Evolutionary conservation across 2,329 filamentous ascomycete genomes (phyloP), one percentile per base, ranked within the genome.

Genomic region (Alternaria longipes): DNA sequence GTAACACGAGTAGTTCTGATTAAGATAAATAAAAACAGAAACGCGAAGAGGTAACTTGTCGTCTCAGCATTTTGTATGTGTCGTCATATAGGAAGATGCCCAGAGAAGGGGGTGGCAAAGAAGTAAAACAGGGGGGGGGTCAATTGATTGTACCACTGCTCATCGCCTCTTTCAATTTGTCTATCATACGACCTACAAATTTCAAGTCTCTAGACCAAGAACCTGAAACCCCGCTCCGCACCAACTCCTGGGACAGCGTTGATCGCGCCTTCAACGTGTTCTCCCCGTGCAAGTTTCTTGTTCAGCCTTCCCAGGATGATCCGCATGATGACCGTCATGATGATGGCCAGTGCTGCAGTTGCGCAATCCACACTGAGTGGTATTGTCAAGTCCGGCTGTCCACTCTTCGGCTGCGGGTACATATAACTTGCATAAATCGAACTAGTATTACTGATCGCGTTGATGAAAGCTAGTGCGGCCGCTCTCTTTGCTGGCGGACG

Each of bases 401-500:
- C 71, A 9, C 67, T 67, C 52, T 73, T 73, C 8, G 75, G 75
- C 62, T 86, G 81, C 16, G 85, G 85, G 68, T 91, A 92, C 83
- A 91, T 86, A 69, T 90, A 91, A 57, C 82, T 85, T 0, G 88
- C 87, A 71, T 90, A 93, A 65, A 94, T 93, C 49, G 85, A 88
- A 42, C 86, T 87, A 11, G 84, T 83, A 74, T 94, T 93, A 18
- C 85, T 87, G 9, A 92, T 83, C 2, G 89, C 89, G 72, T 94
- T 94, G 78, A 94, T 92, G 63, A 90, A 88, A 1, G 91, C 91
- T 5, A 94, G 76, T 0, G 90, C 90, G 0, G 90, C 87, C 3
- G 89, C 88, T 61, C 90, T 86, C 80, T 94, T 94, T 2, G 91
- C 88, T 0, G 91, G 90, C 4, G 92, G 91, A 5, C 91, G 86